Percentiles rank a stretch among this genome's conserved stretches.
These are phyloP conservation scores for Hymenoscyphus fructigenus DNA, from an alignment of 2,329 filamentous ascomycete species.

Conservation along the genomic window DNA sequence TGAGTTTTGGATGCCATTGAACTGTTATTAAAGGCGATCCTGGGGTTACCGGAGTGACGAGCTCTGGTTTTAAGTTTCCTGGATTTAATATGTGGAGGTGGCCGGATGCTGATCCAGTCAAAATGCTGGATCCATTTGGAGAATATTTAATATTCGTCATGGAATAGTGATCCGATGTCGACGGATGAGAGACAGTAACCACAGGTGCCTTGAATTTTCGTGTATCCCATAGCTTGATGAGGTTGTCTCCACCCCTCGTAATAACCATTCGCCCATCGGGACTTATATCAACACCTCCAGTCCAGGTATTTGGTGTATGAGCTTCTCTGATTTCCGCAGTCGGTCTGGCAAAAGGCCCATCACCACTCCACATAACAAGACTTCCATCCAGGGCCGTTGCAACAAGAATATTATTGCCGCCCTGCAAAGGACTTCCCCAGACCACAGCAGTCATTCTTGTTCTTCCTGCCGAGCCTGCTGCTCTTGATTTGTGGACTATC, in stretches of 20 bases:
- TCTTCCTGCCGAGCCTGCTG: constrained; percentile 82
- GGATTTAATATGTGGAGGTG: constrained; percentile 92
- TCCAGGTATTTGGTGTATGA: constrained; percentile 83
- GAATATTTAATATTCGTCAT: constrained; percentile 89
- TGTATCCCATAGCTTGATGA: constrained; percentile 95
- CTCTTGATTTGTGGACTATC: constrained; percentile 91
- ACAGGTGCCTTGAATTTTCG: constrained; percentile 92
- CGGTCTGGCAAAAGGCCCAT: constrained; percentile 81
- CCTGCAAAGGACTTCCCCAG: constrained; percentile 76
- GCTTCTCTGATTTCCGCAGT: constrained; percentile 81
- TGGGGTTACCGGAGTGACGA: constrained; percentile 85
- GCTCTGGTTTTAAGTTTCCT: constrained; percentile 80
- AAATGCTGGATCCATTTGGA: constrained; percentile 76
- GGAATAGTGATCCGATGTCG: constrained; percentile 79
- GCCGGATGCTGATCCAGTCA: constrained; percentile 84
- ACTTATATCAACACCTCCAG: constrained; percentile 87
- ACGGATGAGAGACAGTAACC: constrained; percentile 73
- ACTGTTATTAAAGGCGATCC: constrained; percentile 80
- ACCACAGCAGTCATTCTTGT: constrained; percentile 91
- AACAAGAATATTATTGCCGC: constrained; percentile 76
- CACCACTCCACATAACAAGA: constrained; percentile 86
- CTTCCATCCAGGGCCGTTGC: constrained; percentile 85
- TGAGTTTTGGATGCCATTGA: constrained; percentile 90
- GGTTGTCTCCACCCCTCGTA: constrained; percentile 84
- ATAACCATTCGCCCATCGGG: constrained; percentile 87